These are phyloP conservation scores for Alnus glutinosa DNA, from an alignment of 306 rosid genomes.

Conservation along the genomic window DNA sequence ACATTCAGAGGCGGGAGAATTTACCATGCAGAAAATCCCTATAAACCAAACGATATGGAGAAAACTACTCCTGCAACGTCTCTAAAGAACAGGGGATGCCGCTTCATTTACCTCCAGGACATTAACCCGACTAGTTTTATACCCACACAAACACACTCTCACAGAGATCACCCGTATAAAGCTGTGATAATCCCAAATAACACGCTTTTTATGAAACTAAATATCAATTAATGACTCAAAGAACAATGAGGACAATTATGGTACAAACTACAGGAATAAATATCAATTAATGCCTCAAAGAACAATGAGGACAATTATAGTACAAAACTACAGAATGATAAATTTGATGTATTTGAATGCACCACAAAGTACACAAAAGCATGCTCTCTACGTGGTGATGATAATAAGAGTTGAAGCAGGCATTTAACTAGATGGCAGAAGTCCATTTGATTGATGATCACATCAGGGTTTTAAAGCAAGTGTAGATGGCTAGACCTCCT, in stretches of 20 bases:
- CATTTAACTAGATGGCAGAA: background rate
- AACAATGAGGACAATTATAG: background rate
- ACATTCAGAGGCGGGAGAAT: too few relatives aligned
- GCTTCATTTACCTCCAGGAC: too few relatives aligned
- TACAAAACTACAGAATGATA: background rate
- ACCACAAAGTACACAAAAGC: background rate
- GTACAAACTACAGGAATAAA: background rate
- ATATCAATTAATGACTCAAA: background rate
- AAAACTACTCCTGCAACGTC: background rate
- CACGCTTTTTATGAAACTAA: too few relatives aligned
- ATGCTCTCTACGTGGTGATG: background rate
- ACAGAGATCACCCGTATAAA: too few relatives aligned
- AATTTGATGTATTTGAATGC: background rate
- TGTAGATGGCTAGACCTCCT: slow-evolving; percentile 20
- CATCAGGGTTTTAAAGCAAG: background rate
- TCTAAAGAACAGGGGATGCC: too few relatives aligned
- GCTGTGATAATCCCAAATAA: too few relatives aligned
- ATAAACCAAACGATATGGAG: too few relatives aligned
- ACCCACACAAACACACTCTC: too few relatives aligned
- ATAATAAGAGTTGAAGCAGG: background rate
- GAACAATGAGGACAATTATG: background rate
- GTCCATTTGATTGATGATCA: background rate
- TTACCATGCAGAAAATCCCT: too few relatives aligned
- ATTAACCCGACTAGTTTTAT: too few relatives aligned
- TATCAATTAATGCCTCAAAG: background rate